phyloP scores from a whole-genome alignment of 805 yeast genomes.

The Lipomyces oligophaga region DNA sequence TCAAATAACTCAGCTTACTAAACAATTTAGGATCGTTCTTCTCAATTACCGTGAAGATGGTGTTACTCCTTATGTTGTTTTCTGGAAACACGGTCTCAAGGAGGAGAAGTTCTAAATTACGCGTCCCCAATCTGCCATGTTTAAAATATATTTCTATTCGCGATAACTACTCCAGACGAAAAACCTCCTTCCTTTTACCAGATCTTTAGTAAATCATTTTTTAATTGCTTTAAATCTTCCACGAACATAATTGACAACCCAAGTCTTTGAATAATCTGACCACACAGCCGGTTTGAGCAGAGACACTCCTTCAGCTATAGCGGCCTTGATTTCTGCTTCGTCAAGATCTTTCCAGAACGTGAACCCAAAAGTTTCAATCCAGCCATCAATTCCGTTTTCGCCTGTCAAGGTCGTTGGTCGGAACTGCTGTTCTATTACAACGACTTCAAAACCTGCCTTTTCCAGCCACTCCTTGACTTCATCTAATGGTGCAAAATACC shows the following conservation, averaged over 20 bases:
- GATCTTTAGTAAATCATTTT: constrained; percentile 1
- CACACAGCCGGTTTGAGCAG: constrained; percentile 17
- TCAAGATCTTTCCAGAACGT: constrained; percentile 25
- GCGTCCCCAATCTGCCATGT: too few relatives aligned
- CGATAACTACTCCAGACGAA: too few relatives aligned
- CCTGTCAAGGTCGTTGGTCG: constrained; percentile 29
- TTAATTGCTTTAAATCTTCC: constrained; percentile 27
- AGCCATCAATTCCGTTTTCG: constrained; percentile 29
- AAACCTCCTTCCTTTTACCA: background rate
- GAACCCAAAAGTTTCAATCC: constrained; percentile 34
- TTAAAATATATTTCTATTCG: too few relatives aligned
- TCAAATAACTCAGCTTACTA: too few relatives aligned
- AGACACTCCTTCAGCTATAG: constrained; percentile 23
- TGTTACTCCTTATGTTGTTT: constrained; percentile 91
- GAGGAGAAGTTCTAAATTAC: constrained; percentile 81
- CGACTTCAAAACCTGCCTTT: constrained; percentile 30
- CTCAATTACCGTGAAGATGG: constrained; percentile 99
- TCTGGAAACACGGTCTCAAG: constrained; percentile 98
- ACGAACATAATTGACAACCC: constrained; percentile 31
- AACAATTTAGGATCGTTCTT: constrained; percentile 54
- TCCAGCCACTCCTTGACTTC: constrained; percentile 15
- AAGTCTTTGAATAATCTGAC: constrained; percentile 13
- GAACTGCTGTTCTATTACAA: constrained; percentile 26
- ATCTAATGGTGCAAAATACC: constrained; percentile 29
- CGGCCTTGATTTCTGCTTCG: constrained; percentile 12